Evolutionary conservation across 768 basidiomycete genomes (phyloP), one percentile per base, ranked within the genome.

Genomic region (Lentinula edodes): DNA sequence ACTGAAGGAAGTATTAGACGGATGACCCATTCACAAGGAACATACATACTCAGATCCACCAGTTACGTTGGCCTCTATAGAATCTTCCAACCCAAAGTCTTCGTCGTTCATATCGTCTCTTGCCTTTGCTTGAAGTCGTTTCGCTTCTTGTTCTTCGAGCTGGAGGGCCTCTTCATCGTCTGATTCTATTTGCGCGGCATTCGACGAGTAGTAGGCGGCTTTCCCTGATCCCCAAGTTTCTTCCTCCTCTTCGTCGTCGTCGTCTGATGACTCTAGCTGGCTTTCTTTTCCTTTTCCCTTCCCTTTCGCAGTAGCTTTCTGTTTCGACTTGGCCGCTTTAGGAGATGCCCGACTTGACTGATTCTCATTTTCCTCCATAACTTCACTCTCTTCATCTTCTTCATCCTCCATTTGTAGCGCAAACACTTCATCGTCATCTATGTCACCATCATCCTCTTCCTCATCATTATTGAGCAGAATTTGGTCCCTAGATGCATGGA

Each of bases 161-260:
- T 90, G 89, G 68, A 91, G 84, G 38, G 86, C 90, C 72, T 96
- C 95, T 67, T 96, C 95, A 64, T 95, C 89, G 66, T 91, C 91
- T 41, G 88, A 89, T 57, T 91, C 91, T 41, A 93, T 75, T 59
- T 90, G 76, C 39, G 80, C 88, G 36, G 90, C 92, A 71, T 93
- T 93, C 4, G 90, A 91, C 3, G 91, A 85, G 70, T 96, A 96
- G 74, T 95, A 98, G 4, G 85, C 88, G 43, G 85, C 80, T 73
- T 88, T 88, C 64, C 85, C 83, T 62, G 77, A 80, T 9, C 95
- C 95, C 95, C 95, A 98, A 0, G 82, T 83, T 72, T 93, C 91
- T 63, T 83, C 84, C 62, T 83, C 83, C 15, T 50, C 51, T n/a
- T 50, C 46, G 9, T 69, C 38, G 13, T 52, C 51, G 28, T 52